These are phyloP conservation scores for Trichosporon sp. DNA, from an alignment of 1,284 basidiomycete genomes.

Conservation along the genomic window DNA sequence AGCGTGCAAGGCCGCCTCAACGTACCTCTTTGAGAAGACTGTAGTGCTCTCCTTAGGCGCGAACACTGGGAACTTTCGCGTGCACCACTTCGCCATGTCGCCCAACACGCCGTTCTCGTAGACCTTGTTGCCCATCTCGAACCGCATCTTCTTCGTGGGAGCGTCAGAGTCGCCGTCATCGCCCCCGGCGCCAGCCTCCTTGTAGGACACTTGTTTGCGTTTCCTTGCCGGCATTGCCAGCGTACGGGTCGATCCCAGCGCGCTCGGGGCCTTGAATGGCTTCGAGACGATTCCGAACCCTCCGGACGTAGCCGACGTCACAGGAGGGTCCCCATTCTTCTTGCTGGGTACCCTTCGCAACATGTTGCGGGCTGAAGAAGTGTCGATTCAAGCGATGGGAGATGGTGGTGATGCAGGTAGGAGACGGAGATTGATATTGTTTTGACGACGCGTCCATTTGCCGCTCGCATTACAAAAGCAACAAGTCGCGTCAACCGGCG, in stretches of 20 bases:
- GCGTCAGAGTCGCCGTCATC: constrained; percentile 55
- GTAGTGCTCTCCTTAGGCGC: constrained; percentile 72
- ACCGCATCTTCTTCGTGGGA: constrained; percentile 56
- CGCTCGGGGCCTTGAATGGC: constrained; percentile 72
- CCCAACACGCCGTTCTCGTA: constrained; percentile 50
- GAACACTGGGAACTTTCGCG: constrained; percentile 76
- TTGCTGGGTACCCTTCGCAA: constrained; percentile 28
- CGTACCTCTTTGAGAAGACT: constrained; percentile 53
- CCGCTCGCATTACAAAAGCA: not conserved
- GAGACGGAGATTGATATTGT: not conserved
- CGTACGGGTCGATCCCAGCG: constrained; percentile 44
- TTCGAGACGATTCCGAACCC: constrained; percentile 52
- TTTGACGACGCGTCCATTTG: constrained; percentile 1
- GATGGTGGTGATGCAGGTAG: not conserved
- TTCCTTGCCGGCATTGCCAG: constrained; percentile 65
- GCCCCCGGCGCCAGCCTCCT: constrained; percentile 57
- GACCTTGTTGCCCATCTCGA: constrained; percentile 51
- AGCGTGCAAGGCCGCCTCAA: not conserved
- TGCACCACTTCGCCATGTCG: constrained; percentile 52
- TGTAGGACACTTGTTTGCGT: constrained; percentile 75
- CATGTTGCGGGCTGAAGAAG: constrained; percentile 23
- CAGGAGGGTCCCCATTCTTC: constrained; percentile 29
- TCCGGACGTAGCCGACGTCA: constrained; percentile 41
- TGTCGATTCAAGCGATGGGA: not conserved
- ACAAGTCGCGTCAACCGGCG: constrained; percentile 25